Conservation (phyloP, 352 stramenopile genomes). For the Aphanomyces cochlioides region DNA sequence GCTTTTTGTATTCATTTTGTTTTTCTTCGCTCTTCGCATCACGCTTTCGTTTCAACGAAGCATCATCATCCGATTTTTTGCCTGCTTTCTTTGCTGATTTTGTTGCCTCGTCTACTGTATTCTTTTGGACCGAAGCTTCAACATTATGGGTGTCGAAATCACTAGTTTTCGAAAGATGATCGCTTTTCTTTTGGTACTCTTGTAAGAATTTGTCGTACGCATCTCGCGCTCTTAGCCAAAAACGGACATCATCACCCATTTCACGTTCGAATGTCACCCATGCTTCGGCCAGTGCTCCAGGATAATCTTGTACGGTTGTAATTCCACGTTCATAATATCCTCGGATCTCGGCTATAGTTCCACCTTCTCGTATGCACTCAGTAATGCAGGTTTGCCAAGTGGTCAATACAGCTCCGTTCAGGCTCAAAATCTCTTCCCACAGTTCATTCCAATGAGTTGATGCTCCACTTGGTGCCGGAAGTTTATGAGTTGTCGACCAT, state of each 20-base stretch:
- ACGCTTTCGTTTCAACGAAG: neutral
- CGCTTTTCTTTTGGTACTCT: neutral
- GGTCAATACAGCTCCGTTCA: neutral
- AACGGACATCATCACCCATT: slow-evolving; percentile 11
- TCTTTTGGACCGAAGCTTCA: no score
- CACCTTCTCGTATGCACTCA: slow-evolving; percentile 14
- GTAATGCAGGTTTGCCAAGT: slow-evolving; percentile 17
- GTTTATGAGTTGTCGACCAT: neutral
- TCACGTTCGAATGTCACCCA: slow-evolving; percentile 19
- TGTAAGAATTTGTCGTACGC: neutral
- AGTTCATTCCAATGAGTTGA: neutral
- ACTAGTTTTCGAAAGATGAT: neutral
- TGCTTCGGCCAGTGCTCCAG: slow-evolving; percentile 4
- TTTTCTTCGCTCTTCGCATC: slow-evolving; percentile 1
- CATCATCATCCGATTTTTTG: neutral
- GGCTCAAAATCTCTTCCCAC: slow-evolving; percentile 6
- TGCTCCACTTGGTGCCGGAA: neutral
- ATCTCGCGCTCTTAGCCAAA: neutral
- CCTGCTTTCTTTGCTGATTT: neutral
- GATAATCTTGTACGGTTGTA: slow-evolving; percentile 2
- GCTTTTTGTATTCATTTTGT: slow-evolving; percentile 23
- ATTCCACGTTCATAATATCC: slow-evolving; percentile 18
- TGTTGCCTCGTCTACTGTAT: neutral
- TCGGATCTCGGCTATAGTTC: neutral
- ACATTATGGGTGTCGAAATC: no score